Conservation (phyloP, 331 rosid genomes). For the Quercus phellos region DNA sequence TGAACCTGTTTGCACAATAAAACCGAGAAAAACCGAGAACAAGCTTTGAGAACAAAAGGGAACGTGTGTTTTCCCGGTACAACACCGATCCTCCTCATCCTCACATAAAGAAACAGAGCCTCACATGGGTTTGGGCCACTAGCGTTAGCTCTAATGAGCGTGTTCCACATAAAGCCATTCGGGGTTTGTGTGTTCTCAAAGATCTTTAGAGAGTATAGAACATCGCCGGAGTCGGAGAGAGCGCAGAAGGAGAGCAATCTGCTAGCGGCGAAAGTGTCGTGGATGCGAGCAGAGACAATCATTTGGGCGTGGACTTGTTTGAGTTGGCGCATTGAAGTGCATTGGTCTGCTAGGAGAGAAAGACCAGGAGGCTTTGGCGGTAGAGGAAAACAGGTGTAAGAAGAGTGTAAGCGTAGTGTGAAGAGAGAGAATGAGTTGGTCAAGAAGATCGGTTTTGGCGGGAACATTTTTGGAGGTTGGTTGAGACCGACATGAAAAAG, state of each 20-base stretch:
- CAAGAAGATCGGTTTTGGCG: slow-evolving; percentile 18
- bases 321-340: slow-evolving; percentile 24
- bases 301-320: slow-evolving; percentile 40
- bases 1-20: slow-evolving; percentile 32
- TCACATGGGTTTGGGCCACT: slow-evolving; percentile 2
- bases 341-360: slow-evolving; percentile 32
- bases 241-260: slow-evolving; percentile 33
- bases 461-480: slow-evolving; percentile 19
- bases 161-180: slow-evolving; percentile 49
- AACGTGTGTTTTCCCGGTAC: slow-evolving; percentile 44
- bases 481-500: background rate
- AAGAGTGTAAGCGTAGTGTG: background rate
- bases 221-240: slow-evolving; percentile 30
- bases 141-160: slow-evolving; percentile 39
- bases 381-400: slow-evolving; percentile 9
- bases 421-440: background rate
- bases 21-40: slow-evolving; percentile 14
- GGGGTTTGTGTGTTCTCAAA: slow-evolving; percentile 17
- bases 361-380: slow-evolving; percentile 8
- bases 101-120: slow-evolving; percentile 21
- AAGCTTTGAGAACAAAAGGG: slow-evolving; percentile 42
- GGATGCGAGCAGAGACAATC: slow-evolving; percentile 31
- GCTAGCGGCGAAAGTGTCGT: slow-evolving; percentile 35
- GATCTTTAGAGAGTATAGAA: slow-evolving; percentile 31
- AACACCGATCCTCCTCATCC: slow-evolving; percentile 35